Evolutionary conservation across 2,329 filamentous ascomycete species (phyloP).

Genomic region (Aspergillus unguis): DNA sequence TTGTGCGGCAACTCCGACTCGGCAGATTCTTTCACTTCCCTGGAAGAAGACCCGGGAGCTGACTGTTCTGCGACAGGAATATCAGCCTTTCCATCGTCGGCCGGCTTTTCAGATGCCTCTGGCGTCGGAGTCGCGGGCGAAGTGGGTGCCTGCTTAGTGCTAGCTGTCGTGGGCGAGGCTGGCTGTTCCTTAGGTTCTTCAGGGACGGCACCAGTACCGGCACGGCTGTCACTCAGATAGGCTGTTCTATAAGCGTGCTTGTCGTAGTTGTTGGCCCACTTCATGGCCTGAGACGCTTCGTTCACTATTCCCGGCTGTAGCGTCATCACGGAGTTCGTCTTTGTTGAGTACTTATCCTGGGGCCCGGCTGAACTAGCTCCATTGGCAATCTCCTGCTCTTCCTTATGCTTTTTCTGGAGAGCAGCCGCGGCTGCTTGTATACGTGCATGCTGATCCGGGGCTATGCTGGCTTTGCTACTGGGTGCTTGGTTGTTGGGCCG

Average conservation of each 20-base stretch:
- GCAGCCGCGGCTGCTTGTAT: slow-evolving; percentile 88
- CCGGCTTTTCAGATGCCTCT: slow-evolving; percentile 21
- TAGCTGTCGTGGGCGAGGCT: slow-evolving; percentile 23
- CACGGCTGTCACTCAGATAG: slow-evolving; percentile 72
- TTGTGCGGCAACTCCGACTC: slow-evolving; percentile 41
- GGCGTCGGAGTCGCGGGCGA: not conserved
- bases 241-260: slow-evolving; percentile 79
- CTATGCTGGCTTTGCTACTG: slow-evolving; percentile 77
- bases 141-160: slow-evolving; percentile 26
- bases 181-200: slow-evolving; percentile 39
- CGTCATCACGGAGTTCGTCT: slow-evolving; percentile 87
- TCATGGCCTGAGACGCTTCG: slow-evolving; percentile 89
- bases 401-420: slow-evolving; percentile 67
- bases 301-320: slow-evolving; percentile 78
- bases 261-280: slow-evolving; percentile 95
- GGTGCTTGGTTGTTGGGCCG: slow-evolving; percentile 49
- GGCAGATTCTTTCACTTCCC: slow-evolving; percentile 33
- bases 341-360: slow-evolving; percentile 54
- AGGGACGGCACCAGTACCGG: slow-evolving; percentile 63
- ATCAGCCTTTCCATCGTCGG: slow-evolving; percentile 14
- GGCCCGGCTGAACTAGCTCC: slow-evolving; percentile 54
- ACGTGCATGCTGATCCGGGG: slow-evolving; percentile 84
- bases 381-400: slow-evolving; percentile 50
- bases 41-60: slow-evolving; percentile 29
- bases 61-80: slow-evolving; percentile 21